Evolutionary conservation across 1,284 basidiomycete species (phyloP), one percentile per base, ranked within the genome.

Genomic region (Stygiomarasmius scandens): DNA sequence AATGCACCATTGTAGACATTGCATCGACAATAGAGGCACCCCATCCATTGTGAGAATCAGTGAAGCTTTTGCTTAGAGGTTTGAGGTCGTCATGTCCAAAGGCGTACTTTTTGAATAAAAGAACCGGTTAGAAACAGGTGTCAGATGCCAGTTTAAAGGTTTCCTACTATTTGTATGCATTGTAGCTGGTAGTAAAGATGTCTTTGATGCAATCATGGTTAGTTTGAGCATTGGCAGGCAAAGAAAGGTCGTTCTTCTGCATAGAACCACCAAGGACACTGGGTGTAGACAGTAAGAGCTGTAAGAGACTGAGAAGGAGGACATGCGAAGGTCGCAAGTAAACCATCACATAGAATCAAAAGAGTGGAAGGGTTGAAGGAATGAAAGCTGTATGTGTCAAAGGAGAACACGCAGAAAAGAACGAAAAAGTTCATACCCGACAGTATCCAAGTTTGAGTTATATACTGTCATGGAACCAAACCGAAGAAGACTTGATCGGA

Each of bases 11-110:
- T 0, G 80, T 81, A 44, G 65, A 62, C 67, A 81, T 63, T 0
- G 73, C 78, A 57, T 84, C 82, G 5, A 76, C 73, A 22, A 83
- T 77, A 10, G 75, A 71, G 12, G 81, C 80, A n/a, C 79, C 82
- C 80, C 81, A 84, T 12, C 82, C 82, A 58, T 80, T 79, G 25
- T 74, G 74, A 43, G 63, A 69, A 60, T 84, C 81, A 2, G 56
- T 61, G 62, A 72, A 77, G 1, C 68, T 70, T 61, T 72, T 45
- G 11, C 71, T 72, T 3, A 82, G 66, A 0, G 80, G 82, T 3
- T 66, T 69, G 6, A 84, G 63, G 36, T 84, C 81, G 46, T 84
- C 82, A 58, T 84, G 80, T 3, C 80, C 77, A 62, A 73, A 83
- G 1, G 81, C 81, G 53, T 76, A 75, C 52, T 75, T 60, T 58